Base-by-base conservation (phyloP, 495 filamentous ascomycete genomes). In the Aspergillus incahuasiensis region DNA sequence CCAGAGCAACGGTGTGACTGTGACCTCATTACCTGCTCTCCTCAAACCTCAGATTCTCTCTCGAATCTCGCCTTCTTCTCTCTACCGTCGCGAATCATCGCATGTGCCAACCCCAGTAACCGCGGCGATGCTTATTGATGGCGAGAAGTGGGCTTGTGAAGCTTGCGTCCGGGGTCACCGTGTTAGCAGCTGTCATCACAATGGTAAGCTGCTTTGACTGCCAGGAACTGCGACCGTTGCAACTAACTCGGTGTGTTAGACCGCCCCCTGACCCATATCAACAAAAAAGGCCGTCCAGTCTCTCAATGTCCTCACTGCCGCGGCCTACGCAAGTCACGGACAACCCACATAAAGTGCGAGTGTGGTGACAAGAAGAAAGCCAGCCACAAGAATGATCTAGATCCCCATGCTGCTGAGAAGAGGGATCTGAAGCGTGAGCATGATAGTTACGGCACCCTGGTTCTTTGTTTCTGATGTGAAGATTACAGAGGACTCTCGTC, bases 281-380 rank as follows among this genome's bases (percentile, higher is more conserved):
- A 94, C 77, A 96, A 96, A 75, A 97, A 99, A 74, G 94, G 94
- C 72, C 88, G 94, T 63, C 94, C 94, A 62, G 92, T 97, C 65
- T 95, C 92, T 71, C 94, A 99, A 87, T 99, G 94, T 73, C 81
- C 89, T 64, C 94, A 97, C 77, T 99, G 94, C 74, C 92, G 94
- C 73, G 83, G 87, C 61, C 88, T 95, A 78, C 91, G 94, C 82
- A 97, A 97, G 81, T 94, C 92, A 71, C 90, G 95, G 59, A 87
- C 94, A 59, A 88, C 91, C 56, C 94, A 99, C 75, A 84, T 92
- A 63, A 92, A 92, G 75, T 99, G 94, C 79, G 92, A 97, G 70
- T 99, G 94, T 75, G 92, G 91, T 70, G 91, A 94, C 72, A 95
- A 92, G 83, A 78, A 78, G 63, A 78, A 75, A 65, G 69, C 81